Evolutionary conservation across 495 filamentous ascomycete genomes (phyloP).

Genomic region (Collariella sp.): DNA sequence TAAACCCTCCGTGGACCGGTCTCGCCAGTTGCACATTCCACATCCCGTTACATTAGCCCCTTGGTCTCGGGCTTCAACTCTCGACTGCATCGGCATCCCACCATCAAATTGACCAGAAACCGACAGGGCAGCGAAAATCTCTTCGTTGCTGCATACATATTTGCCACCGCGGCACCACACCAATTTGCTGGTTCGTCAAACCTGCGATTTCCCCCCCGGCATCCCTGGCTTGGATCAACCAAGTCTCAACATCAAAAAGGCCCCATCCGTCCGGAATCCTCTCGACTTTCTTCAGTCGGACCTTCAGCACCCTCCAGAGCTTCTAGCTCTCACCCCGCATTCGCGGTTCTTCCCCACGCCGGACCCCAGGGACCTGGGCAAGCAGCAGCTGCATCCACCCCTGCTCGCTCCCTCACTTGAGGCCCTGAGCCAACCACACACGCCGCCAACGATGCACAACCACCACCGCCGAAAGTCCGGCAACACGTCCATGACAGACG

Average conservation of each 20-base stretch:
- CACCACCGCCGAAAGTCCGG: constrained; percentile 43
- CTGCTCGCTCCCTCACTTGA: constrained; percentile 3
- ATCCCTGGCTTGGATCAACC: background rate
- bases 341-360: constrained; percentile 9
- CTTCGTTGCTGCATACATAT: constrained; percentile 27
- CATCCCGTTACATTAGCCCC: constrained; percentile 3
- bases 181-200: constrained; percentile 5
- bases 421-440: constrained; percentile 21
- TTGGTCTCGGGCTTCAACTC: background rate
- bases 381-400: constrained; percentile 12
- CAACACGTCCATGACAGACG: constrained; percentile 43
- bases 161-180: constrained; percentile 24
- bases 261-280: background rate
- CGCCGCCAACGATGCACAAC: constrained; percentile 34
- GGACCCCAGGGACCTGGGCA: constrained; percentile 2
- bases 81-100: constrained; percentile 6
- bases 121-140: constrained; percentile 17
- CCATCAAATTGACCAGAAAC: background rate
- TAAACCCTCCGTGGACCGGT: constrained; percentile 6
- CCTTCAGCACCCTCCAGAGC: background rate
- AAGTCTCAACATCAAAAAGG: constrained; percentile 2
- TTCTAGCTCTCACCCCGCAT: background rate
- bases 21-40: constrained; percentile 4
- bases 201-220: constrained; percentile 1
- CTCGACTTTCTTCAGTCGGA: background rate